Evolutionary conservation across 176 grass and related monocot species (phyloP).

Genomic region (Otatea glauca): DNA sequence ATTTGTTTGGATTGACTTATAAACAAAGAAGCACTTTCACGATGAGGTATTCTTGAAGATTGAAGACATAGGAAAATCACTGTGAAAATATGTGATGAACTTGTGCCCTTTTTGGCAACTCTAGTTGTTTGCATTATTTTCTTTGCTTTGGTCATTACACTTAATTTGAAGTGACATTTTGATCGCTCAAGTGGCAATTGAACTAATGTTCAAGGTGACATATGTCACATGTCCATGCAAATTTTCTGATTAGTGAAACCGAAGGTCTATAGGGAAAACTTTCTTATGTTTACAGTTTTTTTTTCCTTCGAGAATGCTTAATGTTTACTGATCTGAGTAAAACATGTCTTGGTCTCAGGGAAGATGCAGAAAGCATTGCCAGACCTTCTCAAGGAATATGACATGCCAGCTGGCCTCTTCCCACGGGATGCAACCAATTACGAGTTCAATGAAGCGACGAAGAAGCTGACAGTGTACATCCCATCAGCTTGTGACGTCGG

Average conservation of each 20-base stretch:
- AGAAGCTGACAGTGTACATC: slow-evolving; percentile 79
- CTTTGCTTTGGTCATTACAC: slow-evolving; percentile 11
- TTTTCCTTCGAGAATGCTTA: neutral
- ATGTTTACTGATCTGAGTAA: neutral
- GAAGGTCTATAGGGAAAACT: neutral
- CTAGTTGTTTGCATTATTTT: slow-evolving; percentile 34
- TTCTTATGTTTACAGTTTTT: slow-evolving; percentile 5
- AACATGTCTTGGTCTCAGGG: slow-evolving; percentile 51
- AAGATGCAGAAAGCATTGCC: slow-evolving; percentile 93
- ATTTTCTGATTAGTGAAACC: no score
- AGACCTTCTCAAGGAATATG: slow-evolving; percentile 80
- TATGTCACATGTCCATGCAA: neutral
- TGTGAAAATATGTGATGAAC: neutral
- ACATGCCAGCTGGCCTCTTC: slow-evolving; percentile 84
- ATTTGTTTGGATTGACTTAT: slow-evolving; percentile 27
- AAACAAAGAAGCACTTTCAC: slow-evolving; percentile 24
- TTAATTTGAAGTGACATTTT: slow-evolving; percentile 10
- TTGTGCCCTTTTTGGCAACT: neutral
- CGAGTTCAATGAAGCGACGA: slow-evolving; percentile 87
- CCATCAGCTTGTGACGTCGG: slow-evolving; percentile 80
- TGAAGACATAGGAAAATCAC: neutral
- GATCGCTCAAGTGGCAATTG: neutral
- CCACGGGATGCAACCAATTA: slow-evolving; percentile 90
- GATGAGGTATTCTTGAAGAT: slow-evolving; percentile 3
- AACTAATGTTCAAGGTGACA: neutral